Evolutionary conservation across 768 basidiomycete species (phyloP).

Genomic region (Crepidotus variabilis): DNA sequence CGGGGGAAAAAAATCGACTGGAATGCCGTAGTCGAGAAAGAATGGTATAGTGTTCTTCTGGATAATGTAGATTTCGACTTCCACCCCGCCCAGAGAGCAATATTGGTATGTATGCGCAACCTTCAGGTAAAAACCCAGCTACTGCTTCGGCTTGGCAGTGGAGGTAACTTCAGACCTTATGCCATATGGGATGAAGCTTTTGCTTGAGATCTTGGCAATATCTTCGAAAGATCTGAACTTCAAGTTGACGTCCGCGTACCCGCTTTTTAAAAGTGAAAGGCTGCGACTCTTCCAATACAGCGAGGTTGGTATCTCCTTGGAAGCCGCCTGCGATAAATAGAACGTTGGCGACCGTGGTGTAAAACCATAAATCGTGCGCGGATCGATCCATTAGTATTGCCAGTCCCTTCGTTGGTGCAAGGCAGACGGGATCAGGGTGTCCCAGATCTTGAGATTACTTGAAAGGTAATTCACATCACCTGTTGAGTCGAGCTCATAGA

Average conservation of each 20-base stretch:
- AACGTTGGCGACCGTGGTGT: not conserved
- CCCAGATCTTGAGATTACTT: not conserved
- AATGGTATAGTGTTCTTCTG: not conserved
- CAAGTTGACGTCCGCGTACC: not conserved
- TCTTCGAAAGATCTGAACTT: not conserved
- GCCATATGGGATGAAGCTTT: not conserved
- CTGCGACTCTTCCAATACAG: not conserved
- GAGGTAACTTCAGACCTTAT: not conserved
- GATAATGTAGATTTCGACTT: not conserved
- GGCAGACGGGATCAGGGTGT: not conserved
- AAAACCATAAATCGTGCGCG: not conserved
- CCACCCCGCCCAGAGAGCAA: not conserved
- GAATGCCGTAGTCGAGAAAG: not conserved
- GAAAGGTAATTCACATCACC: not conserved
- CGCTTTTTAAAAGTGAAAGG: not conserved
- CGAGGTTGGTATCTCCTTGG: not conserved
- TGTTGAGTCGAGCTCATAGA: not conserved
- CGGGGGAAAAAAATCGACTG: not conserved
- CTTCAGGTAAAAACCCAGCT: not conserved
- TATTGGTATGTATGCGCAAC: not conserved
- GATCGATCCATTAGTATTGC: not conserved
- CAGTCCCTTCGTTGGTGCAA: not conserved
- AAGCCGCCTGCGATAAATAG: not conserved
- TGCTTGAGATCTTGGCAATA: not conserved
- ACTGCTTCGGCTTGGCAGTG: not conserved